Evolutionary conservation across 2,329 filamentous ascomycete genomes (phyloP).

Genomic region (Talaromyces islandicus): DNA sequence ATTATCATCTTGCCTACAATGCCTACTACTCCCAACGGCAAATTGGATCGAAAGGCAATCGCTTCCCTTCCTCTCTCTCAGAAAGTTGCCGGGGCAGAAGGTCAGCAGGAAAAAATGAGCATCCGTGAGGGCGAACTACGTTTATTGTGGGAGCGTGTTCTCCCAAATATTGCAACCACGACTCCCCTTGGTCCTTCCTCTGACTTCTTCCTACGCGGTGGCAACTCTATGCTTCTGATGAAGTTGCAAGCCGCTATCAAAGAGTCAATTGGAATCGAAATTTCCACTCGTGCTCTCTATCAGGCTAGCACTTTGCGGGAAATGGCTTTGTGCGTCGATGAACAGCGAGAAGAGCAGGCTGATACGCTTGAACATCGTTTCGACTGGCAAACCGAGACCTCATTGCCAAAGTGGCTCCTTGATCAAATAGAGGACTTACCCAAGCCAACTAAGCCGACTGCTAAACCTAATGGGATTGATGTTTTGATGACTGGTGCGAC

Average conservation of each 20-base stretch:
- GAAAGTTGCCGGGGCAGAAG: background rate
- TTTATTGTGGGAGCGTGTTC: slow-evolving; percentile 16
- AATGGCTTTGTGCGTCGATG: slow-evolving; percentile 6
- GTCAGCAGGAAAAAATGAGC: background rate
- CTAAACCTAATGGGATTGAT: background rate
- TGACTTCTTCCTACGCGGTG: slow-evolving; percentile 30
- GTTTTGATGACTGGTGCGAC: slow-evolving; percentile 24
- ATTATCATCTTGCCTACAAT: slow-evolving; percentile 19
- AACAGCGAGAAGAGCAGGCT: background rate
- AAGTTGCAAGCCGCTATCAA: slow-evolving; percentile 14
- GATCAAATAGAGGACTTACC: background rate
- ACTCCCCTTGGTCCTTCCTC: slow-evolving; percentile 5
- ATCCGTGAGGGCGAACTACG: slow-evolving; percentile 14
- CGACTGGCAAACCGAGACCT: slow-evolving; percentile 37
- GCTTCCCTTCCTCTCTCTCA: slow-evolving; percentile 15
- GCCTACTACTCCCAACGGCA: slow-evolving; percentile 23
- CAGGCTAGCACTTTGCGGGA: slow-evolving; percentile 14
- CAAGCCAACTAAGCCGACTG: background rate
- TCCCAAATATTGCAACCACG: background rate
- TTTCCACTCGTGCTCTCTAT: slow-evolving; percentile 19
- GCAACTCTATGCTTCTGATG: slow-evolving; percentile 26
- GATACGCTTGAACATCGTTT: slow-evolving; percentile 16
- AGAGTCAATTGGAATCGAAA: slow-evolving; percentile 13
- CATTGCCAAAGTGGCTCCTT: background rate
- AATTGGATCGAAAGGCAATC: slow-evolving; percentile 20